A percentile compares a stretch with the other conserved stretches of the same genome.
Conservation (phyloP, 805 yeast genomes). For the Metschnikowia matae region DNA sequence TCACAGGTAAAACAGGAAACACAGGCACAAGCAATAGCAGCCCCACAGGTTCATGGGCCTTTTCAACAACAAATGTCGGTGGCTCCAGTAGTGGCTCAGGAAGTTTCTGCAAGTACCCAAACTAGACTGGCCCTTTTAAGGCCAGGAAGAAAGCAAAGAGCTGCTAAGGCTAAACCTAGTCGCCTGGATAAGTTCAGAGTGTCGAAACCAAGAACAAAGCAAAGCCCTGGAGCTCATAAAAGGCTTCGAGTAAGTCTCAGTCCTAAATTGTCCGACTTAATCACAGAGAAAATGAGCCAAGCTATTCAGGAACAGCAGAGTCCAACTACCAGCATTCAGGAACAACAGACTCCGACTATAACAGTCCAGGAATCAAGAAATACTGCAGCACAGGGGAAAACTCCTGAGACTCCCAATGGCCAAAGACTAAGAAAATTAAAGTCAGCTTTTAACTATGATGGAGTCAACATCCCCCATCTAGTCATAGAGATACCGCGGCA, state of each 20-base stretch:
- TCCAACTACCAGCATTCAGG: not conserved
- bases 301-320: not conserved
- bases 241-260: not conserved
- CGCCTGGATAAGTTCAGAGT: not conserved
- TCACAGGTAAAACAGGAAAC: no score
- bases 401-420: not conserved
- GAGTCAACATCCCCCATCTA: not conserved
- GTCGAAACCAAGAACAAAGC: not conserved
- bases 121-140: not conserved
- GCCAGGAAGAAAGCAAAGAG: not conserved
- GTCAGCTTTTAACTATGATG: slow-evolving; percentile 6
- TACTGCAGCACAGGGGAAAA: no score
- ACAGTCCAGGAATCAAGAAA: no score
- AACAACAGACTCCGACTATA: no score
- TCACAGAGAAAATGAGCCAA: not conserved
- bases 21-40: no score
- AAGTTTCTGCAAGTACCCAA: no score
- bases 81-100: no score
- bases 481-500: not conserved
- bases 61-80: no score
- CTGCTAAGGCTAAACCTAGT: not conserved
- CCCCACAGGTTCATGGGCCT: no score
- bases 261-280: not conserved
- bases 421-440: slow-evolving; percentile 3
- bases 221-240: no score